These are phyloP conservation scores for Aspergillus bertholletiae DNA, from an alignment of 495 filamentous ascomycete species.

Conservation along the genomic window DNA sequence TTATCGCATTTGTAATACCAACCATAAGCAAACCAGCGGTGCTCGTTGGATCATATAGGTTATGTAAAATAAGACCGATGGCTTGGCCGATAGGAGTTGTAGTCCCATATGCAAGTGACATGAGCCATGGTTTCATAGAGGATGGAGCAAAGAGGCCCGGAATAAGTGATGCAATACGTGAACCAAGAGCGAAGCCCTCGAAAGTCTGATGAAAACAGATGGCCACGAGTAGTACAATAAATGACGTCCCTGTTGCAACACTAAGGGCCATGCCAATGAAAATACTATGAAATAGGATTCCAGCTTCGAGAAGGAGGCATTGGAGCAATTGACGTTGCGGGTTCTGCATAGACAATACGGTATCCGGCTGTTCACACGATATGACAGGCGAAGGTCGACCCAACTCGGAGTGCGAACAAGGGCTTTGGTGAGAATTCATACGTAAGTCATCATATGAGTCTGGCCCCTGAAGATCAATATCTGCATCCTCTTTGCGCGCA, in stretches of 20 bases:
- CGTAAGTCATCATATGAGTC: slow-evolving; percentile 17
- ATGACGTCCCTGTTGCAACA: slow-evolving; percentile 74
- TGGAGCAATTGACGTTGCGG: slow-evolving; percentile 66
- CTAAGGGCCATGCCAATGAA: slow-evolving; percentile 89
- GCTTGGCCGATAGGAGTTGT: slow-evolving; percentile 92
- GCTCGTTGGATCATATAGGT: slow-evolving; percentile 78
- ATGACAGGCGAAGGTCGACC: slow-evolving; percentile 13
- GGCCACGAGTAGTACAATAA: slow-evolving; percentile 75
- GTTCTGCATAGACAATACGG: slow-evolving; percentile 31
- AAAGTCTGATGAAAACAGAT: slow-evolving; percentile 85
- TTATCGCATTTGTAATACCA: slow-evolving; percentile 89
- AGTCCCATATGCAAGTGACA: slow-evolving; percentile 86
- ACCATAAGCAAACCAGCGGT: slow-evolving; percentile 84
- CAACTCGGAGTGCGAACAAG: slow-evolving; percentile 2
- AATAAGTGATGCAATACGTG: slow-evolving; percentile 65
- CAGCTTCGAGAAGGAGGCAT: slow-evolving; percentile 75
- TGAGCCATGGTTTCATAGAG: slow-evolving; percentile 77
- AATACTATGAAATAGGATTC: slow-evolving; percentile 82
- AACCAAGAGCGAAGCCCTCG: slow-evolving; percentile 73
- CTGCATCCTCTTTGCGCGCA: slow-evolving; percentile 25
- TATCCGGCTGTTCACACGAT: slow-evolving; percentile 12
- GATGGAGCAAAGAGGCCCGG: slow-evolving; percentile 47
- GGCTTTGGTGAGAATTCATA: slow-evolving; percentile 12
- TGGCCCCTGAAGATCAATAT: slow-evolving; percentile 26
- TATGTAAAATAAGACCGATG: slow-evolving; percentile 77